These are phyloP conservation scores for Tetrahymena borealis DNA, from an alignment of 73 alveolate species.

Conservation along the genomic window DNA sequence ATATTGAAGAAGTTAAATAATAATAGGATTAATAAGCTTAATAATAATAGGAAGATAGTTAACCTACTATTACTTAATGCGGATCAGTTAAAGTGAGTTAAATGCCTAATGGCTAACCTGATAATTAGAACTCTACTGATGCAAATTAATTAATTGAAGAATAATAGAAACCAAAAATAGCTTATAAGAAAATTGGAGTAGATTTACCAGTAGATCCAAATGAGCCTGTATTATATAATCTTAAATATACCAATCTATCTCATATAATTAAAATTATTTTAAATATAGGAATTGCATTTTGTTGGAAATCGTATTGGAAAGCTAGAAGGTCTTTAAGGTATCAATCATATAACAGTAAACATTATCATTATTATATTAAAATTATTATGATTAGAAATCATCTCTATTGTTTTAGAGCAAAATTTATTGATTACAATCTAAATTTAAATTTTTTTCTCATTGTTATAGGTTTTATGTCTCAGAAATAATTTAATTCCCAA, in stretches of 20 bases:
- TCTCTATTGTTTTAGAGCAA: neutral
- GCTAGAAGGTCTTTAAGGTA: neutral
- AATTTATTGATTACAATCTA: neutral
- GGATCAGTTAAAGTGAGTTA: neutral
- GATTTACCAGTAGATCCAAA: neutral
- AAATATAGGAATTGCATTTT: neutral
- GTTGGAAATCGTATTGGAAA: neutral
- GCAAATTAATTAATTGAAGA: no score
- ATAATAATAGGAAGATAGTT: neutral
- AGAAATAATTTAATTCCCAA: constrained; percentile 84
- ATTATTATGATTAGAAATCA: neutral
- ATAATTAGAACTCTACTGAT: no score
- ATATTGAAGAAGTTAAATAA: neutral
- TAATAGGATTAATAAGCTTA: neutral
- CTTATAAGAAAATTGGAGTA: neutral
- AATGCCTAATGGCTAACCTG: neutral
- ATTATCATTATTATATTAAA: no score
- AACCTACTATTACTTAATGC: neutral
- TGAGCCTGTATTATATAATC: neutral
- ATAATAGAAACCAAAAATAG: neutral
- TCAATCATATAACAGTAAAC: neutral
- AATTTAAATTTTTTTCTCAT: neutral
- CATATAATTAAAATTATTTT: neutral
- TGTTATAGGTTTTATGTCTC: constrained; percentile 61
- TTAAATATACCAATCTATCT: neutral